These are phyloP conservation scores for Colletotrichum sublineola DNA, from an alignment of 2,329 filamentous ascomycete species.

Conservation along the genomic window DNA sequence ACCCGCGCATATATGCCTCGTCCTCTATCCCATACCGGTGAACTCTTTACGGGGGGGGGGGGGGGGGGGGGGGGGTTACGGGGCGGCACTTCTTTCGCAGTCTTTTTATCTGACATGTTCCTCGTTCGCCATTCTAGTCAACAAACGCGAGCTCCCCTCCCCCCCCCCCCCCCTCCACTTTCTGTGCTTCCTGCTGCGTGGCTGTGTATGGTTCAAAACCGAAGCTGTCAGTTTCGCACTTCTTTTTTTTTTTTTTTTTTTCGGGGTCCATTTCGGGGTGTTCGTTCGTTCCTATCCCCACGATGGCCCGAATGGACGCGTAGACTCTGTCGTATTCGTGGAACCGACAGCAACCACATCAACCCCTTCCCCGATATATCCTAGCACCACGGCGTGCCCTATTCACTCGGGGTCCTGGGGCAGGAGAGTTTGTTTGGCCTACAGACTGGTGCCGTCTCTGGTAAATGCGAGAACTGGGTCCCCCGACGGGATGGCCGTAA, in stretches of 20 bases:
- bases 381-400: background rate
- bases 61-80: no score
- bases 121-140: background rate
- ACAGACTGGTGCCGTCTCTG: constrained; percentile 23
- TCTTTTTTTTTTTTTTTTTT: background rate
- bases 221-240: constrained; percentile 8
- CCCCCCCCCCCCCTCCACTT: background rate
- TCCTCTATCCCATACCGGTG: constrained; percentile 8
- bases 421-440: constrained; percentile 26
- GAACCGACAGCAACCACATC: constrained; percentile 26
- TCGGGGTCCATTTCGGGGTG: constrained; percentile 8
- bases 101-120: background rate
- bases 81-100: background rate
- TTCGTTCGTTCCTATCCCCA: constrained; percentile 7
- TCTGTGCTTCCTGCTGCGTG: constrained; percentile 25
- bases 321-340: constrained; percentile 9
- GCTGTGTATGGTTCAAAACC: constrained; percentile 30
- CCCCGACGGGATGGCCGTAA: background rate
- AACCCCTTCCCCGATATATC: no score
- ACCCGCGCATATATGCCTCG: constrained; percentile 17
- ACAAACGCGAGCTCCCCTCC: background rate
- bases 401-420: constrained; percentile 24
- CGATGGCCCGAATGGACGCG: constrained; percentile 24
- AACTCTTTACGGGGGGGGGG: background rate
- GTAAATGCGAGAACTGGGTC: constrained; percentile 23